These are phyloP conservation scores for Penicillium sp. DNA, from an alignment of 2,329 filamentous ascomycete genomes.

Conservation along the genomic window DNA sequence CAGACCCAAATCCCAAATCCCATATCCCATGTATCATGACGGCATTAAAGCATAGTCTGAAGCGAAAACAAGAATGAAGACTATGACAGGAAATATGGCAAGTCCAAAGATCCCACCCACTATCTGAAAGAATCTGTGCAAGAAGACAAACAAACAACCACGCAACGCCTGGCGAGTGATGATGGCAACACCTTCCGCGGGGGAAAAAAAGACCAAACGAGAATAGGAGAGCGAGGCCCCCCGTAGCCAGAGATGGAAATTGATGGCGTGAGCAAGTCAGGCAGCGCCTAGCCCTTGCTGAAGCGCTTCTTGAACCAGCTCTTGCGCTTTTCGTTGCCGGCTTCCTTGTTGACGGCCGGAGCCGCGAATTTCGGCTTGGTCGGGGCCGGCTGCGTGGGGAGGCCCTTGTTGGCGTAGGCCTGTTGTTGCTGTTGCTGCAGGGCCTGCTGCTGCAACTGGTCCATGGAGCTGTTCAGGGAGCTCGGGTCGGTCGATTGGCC, in stretches of 20 bases:
- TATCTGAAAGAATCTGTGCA: not conserved
- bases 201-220: not conserved
- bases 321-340: constrained; percentile 67
- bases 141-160: not conserved
- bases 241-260: too few species aligned
- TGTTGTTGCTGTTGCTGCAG: constrained; percentile 30
- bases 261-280: not conserved
- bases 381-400: too few species aligned
- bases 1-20: not conserved
- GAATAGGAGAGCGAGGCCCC: not conserved
- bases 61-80: too few species aligned
- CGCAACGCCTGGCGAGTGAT: not conserved
- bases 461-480: constrained; percentile 89
- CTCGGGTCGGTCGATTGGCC: constrained; percentile 85
- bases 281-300: constrained; percentile 51
- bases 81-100: too few species aligned
- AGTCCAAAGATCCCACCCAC: not conserved
- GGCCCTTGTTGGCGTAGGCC: too few species aligned
- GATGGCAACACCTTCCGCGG: not conserved
- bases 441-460: constrained; percentile 60
- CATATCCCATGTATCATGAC: constrained; percentile 10
- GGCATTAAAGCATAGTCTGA: constrained; percentile 6
- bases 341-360: constrained; percentile 20
- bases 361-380: not conserved
- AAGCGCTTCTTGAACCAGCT: constrained; percentile 86